Evolutionary conservation across 2,329 filamentous ascomycete species (phyloP).

Genomic region (Aspergillus unguis): DNA sequence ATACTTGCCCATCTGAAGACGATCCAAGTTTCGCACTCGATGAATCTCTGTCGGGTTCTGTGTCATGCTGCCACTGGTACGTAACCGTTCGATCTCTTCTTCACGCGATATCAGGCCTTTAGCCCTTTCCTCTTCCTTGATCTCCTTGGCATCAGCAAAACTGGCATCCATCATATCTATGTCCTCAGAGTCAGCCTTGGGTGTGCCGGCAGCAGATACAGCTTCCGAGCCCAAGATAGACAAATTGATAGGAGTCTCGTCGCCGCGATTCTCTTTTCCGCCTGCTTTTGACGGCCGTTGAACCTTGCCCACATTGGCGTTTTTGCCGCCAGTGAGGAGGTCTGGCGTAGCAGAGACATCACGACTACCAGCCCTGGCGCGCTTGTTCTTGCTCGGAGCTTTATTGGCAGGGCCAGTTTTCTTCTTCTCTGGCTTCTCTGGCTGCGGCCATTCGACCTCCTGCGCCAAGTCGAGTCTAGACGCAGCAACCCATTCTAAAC

Average conservation of each 20-base stretch:
- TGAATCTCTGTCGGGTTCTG: conserved; percentile 97
- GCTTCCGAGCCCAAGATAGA: conserved; percentile 34
- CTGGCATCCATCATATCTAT: conserved; percentile 44
- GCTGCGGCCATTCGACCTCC: conserved; percentile 94
- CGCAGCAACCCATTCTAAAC: conserved; percentile 81
- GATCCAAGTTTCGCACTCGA: conserved; percentile 89
- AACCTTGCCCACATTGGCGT: conserved; percentile 44
- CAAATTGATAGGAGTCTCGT: conserved; percentile 35
- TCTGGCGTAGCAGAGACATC: conserved; percentile 58
- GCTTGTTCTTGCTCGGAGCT: conserved; percentile 59
- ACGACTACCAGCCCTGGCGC: conserved; percentile 46
- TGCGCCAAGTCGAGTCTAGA: conserved; percentile 79
- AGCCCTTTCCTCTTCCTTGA: conserved; percentile 39
- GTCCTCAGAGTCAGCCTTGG: conserved; percentile 39
- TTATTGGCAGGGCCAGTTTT: conserved; percentile 62
- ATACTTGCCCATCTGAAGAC: conserved; percentile 86
- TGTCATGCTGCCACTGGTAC: conserved; percentile 95
- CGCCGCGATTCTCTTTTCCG: conserved; percentile 59
- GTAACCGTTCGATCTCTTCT: conserved; percentile 93
- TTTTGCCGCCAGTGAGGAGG: conserved; percentile 45
- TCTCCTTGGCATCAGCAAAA: conserved; percentile 23
- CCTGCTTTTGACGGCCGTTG: conserved; percentile 54
- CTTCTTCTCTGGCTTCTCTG: conserved; percentile 83
- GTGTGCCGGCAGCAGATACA: conserved; percentile 40
- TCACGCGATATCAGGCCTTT: conserved; percentile 58